These are phyloP conservation scores for Lathyrus tuberosus DNA, from an alignment of 306 rosid species.

Conservation along the genomic window DNA sequence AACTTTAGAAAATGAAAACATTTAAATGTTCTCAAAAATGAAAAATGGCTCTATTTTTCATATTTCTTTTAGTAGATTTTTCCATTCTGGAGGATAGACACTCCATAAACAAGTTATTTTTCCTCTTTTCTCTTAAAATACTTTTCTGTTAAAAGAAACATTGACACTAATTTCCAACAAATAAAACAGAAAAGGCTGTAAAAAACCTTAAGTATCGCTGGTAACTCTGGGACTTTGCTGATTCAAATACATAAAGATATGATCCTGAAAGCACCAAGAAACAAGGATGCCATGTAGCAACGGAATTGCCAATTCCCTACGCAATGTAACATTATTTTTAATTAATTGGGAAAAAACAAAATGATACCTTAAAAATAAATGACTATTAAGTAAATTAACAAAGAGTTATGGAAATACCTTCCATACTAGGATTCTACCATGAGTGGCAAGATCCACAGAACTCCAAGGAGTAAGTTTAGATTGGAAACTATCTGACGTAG, in stretches of 20 bases:
- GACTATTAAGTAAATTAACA: constrained; percentile 1
- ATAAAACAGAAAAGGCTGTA: constrained; percentile 17
- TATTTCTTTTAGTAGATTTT: neutral
- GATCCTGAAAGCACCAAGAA: constrained; percentile 75
- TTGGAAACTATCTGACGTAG: constrained; percentile 54
- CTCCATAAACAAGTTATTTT: constrained; percentile 6
- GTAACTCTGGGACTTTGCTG: constrained; percentile 70
- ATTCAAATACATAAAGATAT: constrained; percentile 77
- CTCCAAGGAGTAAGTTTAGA: constrained; percentile 69
- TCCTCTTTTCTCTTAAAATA: neutral
- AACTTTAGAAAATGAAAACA: neutral
- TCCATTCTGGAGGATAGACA: constrained; percentile 10
- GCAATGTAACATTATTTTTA: constrained; percentile 31
- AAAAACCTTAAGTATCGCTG: constrained; percentile 80
- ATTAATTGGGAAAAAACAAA: constrained; percentile 22
- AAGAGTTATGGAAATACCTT: constrained; percentile 53
- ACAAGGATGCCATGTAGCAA: constrained; percentile 94
- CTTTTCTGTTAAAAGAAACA: neutral
- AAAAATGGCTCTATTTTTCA: neutral
- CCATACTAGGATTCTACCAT: constrained; percentile 92
- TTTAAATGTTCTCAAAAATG: too few relatives aligned
- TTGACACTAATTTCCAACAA: constrained; percentile 17
- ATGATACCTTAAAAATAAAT: constrained; percentile 3
- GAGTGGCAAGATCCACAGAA: constrained; percentile 67
- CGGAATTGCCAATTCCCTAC: constrained; percentile 95